phyloP scores from a whole-genome alignment of 2,329 filamentous ascomycete genomes.

The Penicillium sp. region DNA sequence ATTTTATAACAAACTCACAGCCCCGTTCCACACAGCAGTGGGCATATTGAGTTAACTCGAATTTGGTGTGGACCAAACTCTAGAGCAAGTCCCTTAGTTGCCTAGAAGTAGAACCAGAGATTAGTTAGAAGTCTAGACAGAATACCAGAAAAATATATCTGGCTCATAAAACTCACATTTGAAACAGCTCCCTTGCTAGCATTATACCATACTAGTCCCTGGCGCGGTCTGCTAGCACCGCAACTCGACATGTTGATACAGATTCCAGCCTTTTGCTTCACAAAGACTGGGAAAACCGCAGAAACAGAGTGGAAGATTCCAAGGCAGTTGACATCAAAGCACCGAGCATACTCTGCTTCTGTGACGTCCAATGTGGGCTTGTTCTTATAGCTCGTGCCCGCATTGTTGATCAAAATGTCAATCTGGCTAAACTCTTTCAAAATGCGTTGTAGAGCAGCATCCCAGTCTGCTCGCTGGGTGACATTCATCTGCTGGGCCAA shows the following conservation, averaged over 20 bases:
- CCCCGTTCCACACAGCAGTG: background rate
- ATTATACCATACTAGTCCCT: background rate
- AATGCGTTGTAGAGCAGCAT: background rate
- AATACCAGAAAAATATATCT: background rate
- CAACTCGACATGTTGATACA: constrained; percentile 1
- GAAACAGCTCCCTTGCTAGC: background rate
- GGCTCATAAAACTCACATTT: background rate
- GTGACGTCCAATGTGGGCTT: background rate
- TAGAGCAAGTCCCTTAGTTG: background rate
- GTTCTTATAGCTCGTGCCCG: background rate
- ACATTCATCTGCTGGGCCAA: background rate
- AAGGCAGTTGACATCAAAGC: background rate
- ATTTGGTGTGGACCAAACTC: background rate
- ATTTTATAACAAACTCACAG: no score
- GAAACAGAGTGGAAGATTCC: background rate
- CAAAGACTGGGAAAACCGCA: background rate
- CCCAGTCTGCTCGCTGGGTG: background rate
- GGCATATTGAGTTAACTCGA: background rate
- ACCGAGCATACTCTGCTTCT: background rate
- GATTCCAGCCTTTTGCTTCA: background rate
- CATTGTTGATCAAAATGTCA: background rate
- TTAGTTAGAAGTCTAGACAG: background rate
- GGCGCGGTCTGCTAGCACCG: background rate
- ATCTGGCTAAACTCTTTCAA: background rate
- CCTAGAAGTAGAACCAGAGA: background rate